Base-by-base conservation (phyloP, 1,139 yeast species). In the Protomyces inouyei region DNA sequence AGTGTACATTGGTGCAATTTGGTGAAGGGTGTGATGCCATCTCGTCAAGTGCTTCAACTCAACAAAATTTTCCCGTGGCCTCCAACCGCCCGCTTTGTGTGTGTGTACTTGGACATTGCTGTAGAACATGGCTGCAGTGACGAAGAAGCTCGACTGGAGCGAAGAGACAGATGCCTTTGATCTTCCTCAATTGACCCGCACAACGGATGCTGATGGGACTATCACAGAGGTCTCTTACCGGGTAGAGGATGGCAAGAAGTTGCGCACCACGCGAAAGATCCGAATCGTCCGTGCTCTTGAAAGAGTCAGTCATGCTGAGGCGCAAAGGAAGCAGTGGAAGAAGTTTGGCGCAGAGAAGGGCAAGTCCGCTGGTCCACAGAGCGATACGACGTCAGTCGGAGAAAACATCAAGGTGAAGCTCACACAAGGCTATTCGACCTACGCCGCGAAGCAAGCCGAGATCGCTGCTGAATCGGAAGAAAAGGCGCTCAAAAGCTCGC, bases 161-260 rank as follows among this genome's bases (percentile, higher is more conserved):
- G 63, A 59, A 35, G 64, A 60, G 37, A 43, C 52, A 8, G 68
- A 66, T 14, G 63, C 60, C 12, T 40, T 48, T 37, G 57, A 48
- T 12, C 55, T 66, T n/a, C 67, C 66, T 18, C 57, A 57, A 21
- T n/a, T 56, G 32, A 61, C 66, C 55, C 82, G 88, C 72, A 87
- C 85, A 66, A 83, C 83, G 65, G 89, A 90, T 75, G 97, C 97
- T 64, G 88, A 97, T 69, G 90, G 88, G 76, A 89, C 97, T 18
- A 86, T 92, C 64, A 83, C 91, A 67, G 84, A 92, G 63, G 36
- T 59, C 32, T 59, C 63, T 28, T 92, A 82, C 79, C 83, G 88
- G 73, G 65, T 73, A 57, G 86, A 83, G 64, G 85, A 87, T 68
- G 96, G 96, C 68, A 86, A 89, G 76, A 90, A 88, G 74, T 89